A percentile compares a stretch with the other conserved stretches of the same genome.
Evolutionary conservation across 2,329 filamentous ascomycete genomes (phyloP).

Genomic region (Cytospora chrysosperma): DNA sequence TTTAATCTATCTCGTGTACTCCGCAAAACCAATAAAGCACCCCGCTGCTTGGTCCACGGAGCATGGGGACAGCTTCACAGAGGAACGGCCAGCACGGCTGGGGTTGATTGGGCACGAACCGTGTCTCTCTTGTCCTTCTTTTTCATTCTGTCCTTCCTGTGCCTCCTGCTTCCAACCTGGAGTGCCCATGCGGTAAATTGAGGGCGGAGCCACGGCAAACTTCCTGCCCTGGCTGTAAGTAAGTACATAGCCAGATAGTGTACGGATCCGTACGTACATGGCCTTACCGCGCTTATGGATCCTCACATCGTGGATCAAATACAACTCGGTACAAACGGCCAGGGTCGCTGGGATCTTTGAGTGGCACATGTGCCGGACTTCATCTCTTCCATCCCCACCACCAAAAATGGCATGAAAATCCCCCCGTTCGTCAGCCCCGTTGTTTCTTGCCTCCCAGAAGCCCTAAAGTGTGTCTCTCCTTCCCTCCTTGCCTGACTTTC

Average conservation of each 20-base stretch:
- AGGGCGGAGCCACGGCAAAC: conserved; percentile 6
- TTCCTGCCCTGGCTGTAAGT: not conserved
- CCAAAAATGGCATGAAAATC: conserved; percentile 23
- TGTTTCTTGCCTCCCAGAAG: conserved; percentile 6
- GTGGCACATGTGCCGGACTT: conserved; percentile 17
- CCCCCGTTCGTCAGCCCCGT: conserved; percentile 5
- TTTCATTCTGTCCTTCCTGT: not conserved
- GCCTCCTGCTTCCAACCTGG: not conserved
- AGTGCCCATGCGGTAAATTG: not conserved
- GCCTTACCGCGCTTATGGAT: conserved; percentile 19
- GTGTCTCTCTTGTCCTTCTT: not conserved
- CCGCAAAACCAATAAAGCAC: not conserved
- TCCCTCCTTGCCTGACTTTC: conserved; percentile 16
- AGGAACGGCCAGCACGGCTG: not conserved
- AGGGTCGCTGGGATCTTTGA: conserved; percentile 6
- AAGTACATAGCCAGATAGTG: too few relatives aligned
- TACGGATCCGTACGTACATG: too few relatives aligned
- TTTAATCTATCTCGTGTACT: conserved; percentile 22
- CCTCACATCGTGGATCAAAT: conserved; percentile 1
- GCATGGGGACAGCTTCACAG: not conserved
- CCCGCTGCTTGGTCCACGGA: conserved; percentile 6
- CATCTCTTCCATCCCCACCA: conserved; percentile 15
- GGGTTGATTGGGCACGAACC: not conserved
- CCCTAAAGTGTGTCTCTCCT: conserved; percentile 18
- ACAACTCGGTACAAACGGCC: conserved; percentile 3